Evolutionary conservation across 1,284 basidiomycete species (phyloP).

Genomic region (Golubevia sp.): DNA sequence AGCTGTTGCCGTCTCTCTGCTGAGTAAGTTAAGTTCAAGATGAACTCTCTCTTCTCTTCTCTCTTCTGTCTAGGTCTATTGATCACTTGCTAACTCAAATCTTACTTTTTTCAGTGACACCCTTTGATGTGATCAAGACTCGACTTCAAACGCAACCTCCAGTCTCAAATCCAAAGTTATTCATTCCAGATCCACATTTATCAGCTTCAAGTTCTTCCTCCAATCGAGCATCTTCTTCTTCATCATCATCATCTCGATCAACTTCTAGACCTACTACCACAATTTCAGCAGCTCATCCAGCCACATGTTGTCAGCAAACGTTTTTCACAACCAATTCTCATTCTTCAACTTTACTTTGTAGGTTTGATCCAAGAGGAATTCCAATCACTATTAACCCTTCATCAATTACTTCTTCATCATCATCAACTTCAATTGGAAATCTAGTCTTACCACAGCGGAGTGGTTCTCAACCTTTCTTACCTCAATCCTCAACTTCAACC

Average conservation of each 20-base stretch:
- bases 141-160: conserved; percentile 80
- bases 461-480: neutral
- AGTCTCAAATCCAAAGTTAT: conserved; percentile 22
- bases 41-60: neutral
- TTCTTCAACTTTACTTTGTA: conserved; percentile 40
- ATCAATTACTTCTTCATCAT: conserved; percentile 12
- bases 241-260: conserved; percentile 11
- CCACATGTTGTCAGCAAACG: conserved; percentile 60
- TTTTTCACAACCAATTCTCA: conserved; percentile 55
- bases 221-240: conserved; percentile 10
- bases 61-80: conserved; percentile 5
- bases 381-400: conserved; percentile 8
- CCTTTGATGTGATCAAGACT: conserved; percentile 91
- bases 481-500: neutral
- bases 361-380: conserved; percentile 52
- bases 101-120: conserved; percentile 74
- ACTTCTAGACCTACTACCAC: conserved; percentile 14
- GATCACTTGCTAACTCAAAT: neutral
- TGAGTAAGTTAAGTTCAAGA: conserved; percentile 67
- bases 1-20: conserved; percentile 78
- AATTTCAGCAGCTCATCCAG: conserved; percentile 23
- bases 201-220: too few species aligned
- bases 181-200: conserved; percentile 23
- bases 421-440: conserved; percentile 2
- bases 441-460: too few species aligned